Base-by-base conservation (phyloP, 78 protist species). In the Dictyostelium citrinum region DNA sequence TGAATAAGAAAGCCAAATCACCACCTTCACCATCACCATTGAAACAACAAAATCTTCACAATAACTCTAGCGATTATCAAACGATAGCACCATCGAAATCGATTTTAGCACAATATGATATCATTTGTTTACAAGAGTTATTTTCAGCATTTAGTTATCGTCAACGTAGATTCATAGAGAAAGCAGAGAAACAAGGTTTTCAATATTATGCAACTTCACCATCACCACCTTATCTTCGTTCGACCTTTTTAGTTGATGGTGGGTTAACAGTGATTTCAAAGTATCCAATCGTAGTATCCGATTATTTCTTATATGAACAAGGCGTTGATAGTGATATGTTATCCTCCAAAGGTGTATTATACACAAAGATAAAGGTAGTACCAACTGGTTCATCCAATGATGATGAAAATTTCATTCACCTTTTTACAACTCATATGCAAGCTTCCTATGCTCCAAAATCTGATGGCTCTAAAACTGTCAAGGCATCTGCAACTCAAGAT, bases 271-370 rank as follows among this genome's bases (percentile, higher is more conserved):
- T 88, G 14, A 27, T 88, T 27, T 88, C 93, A 27, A 88, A 78
- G 31, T 78, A 88, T 37, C 93, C 93, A 17, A 88, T 88, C 2
- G 79, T 43, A 0, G 61, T 31, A 2, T 49, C 60, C 0, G 84
- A 61, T 43, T 88, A 67, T 51, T 76, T 79, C 17, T 5, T 78
- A 9, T 88, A 67, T n/a, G 31, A 37, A 22, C 93, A 88, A 76
- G 93, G 93, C 79, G 93, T 88, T 1, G 93, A 76, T 55, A 78
- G 85, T n/a, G 93, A 88, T 41, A 76, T 78, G 85, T 16, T 88
- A 20, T 84, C 93, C 6, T 37, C 85, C 1, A 88, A 88, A 8
- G 93, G 93, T 67, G 85, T 82, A 7, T 35, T 88, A 5, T 88
- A 88, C 17, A 45, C 85, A 14, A 76, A 88, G 49, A 88, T 88